Base-by-base conservation (phyloP, 495 filamentous ascomycete species). In the Tuber indicum region DNA sequence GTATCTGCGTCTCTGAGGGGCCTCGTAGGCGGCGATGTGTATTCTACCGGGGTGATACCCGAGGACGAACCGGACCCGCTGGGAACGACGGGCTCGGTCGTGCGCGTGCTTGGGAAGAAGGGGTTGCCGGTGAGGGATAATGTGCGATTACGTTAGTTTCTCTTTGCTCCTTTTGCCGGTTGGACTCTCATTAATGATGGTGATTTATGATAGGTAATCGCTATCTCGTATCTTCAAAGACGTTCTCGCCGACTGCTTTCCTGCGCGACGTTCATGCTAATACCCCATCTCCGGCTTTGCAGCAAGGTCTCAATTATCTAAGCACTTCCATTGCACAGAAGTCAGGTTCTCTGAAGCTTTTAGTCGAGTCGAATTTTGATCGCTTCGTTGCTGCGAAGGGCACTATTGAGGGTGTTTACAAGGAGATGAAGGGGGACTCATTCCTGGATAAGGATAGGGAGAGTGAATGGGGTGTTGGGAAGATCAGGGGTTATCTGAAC, bases 351-450 rank as follows among this genome's bases (percentile, higher is more conserved):
- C 86, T 99, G 49, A 99, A 99, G 84, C 92, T 96, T 2, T 88
- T 99, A 5, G 96, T 99, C 41, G 96, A 99, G 84, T 93, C 92
- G 44, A 98, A 99, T 82, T 99, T 99, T 82, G 96, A 99, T 85
- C 91, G 94, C 46, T 99, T 99, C 85, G 95, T 99, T 46, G 90
- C 92, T 17, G 96, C 96, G 10, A 99, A 99, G 84, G 92, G 93
- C 5, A 98, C 94, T 10, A 98, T 99, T 78, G 96, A 99, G 85
- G 94, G 94, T 86, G 96, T 99, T 52, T 99, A 99, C 85, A 94
- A 89, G 49, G 96, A 98, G 85, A 98, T 99, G 96, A 93, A 94
- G 73, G 97, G 97, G 86, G 97, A 97, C 84, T 77, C 75, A 23
- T 82, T 82, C 42, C 75, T 83, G n/a, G 94, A 95, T 9, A 86